phyloP scores from a whole-genome alignment of 805 yeast genomes.

The Candida vartiovaarae region DNA sequence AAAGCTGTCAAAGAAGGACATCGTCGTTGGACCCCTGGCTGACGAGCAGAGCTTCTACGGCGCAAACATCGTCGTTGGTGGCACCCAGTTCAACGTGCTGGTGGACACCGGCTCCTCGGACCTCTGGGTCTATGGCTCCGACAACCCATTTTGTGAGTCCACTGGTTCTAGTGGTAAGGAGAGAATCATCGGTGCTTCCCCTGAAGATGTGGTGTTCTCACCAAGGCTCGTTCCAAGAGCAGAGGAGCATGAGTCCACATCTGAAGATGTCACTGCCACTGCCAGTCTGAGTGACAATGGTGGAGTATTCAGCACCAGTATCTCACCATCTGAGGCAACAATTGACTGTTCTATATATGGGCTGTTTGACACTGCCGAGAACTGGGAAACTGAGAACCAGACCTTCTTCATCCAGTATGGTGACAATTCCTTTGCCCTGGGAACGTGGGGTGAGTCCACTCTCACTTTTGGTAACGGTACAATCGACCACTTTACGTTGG shows the following conservation, averaged over 20 bases:
- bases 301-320: no score
- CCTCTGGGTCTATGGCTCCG: constrained; percentile 26
- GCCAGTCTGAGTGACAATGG: no score
- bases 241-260: no score
- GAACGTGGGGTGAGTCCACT: constrained; percentile 57
- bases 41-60: constrained; percentile 7
- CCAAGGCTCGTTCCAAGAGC: neutral
- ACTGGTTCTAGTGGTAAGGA: neutral
- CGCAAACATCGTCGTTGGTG: constrained; percentile 9
- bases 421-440: constrained; percentile 42
- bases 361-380: constrained; percentile 22
- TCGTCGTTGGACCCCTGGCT: constrained; percentile 1
- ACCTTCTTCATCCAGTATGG: constrained; percentile 37
- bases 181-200: constrained; percentile 8
- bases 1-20: constrained; percentile 2
- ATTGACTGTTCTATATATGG: constrained; percentile 6
- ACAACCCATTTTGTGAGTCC: constrained; percentile 24
- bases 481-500: constrained; percentile 51
- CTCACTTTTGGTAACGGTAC: constrained; percentile 39
- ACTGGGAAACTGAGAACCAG: constrained; percentile 21
- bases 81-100: constrained; percentile 22
- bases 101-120: constrained; percentile 31
- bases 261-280: no score
- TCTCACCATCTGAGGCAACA: constrained; percentile 1
- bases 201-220: neutral